A percentile compares a stretch with the other conserved stretches of the same genome.
Conservation (phyloP, 192 early-diverging fungal genomes). For the Fimicolochytrium jonesii region DNA sequence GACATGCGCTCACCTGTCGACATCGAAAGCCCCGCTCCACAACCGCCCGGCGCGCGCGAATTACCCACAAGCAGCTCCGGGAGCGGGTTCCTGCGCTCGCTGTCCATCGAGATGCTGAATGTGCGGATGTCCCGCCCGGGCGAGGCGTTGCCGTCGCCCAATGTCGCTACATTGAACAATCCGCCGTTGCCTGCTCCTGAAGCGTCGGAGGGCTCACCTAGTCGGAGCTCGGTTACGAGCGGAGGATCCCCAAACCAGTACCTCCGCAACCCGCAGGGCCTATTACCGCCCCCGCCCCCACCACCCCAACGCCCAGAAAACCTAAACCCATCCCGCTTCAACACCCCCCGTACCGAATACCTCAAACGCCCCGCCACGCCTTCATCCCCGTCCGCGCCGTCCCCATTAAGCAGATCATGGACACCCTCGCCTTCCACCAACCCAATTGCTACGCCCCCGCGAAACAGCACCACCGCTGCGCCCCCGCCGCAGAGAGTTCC, state of each 20-base stretch:
- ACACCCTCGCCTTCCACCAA: too few relatives aligned
- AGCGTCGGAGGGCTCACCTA: too few relatives aligned
- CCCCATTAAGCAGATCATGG: too few relatives aligned
- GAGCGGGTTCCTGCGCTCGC: slow-evolving; percentile 8
- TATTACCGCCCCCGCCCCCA: background rate
- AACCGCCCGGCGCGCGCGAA: background rate
- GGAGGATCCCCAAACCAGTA: background rate
- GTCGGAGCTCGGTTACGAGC: background rate
- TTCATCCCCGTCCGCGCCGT: too few relatives aligned
- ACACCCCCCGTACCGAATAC: too few relatives aligned
- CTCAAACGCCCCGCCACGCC: too few relatives aligned
- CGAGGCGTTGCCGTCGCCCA: background rate
- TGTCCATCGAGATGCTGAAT: slow-evolving; percentile 12
- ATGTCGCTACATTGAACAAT: too few relatives aligned
- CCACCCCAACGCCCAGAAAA: background rate
- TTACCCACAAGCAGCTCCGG: background rate
- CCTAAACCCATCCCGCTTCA: too few relatives aligned
- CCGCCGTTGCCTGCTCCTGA: too few relatives aligned
- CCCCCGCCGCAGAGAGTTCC: background rate
- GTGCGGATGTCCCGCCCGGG: background rate
- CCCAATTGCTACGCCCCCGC: too few relatives aligned
- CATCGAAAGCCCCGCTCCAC: background rate
- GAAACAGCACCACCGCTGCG: too few relatives aligned
- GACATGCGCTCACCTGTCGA: slow-evolving; percentile 2
- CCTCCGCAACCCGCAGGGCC: background rate